These are phyloP conservation scores for Fonsecaea erecta DNA, from an alignment of 2,329 filamentous ascomycete species.

Conservation along the genomic window DNA sequence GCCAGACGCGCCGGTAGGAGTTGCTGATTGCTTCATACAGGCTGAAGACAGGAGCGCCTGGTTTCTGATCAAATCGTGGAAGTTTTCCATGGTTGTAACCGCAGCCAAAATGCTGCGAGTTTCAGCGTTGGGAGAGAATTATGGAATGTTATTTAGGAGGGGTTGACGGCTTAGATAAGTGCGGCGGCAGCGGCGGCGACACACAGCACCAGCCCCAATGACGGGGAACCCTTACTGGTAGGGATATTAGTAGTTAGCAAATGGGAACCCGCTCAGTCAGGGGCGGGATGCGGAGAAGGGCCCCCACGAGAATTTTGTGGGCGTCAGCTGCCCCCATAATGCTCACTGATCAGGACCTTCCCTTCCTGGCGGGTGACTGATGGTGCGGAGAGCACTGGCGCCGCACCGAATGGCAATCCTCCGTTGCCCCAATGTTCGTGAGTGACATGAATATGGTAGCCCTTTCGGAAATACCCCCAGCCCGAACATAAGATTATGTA, in stretches of 20 bases:
- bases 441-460: not conserved
- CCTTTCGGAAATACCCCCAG: not conserved
- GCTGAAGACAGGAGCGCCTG: constrained; percentile 32
- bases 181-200: not conserved
- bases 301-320: not conserved
- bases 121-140: not conserved
- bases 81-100: constrained; percentile 24
- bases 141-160: not conserved
- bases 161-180: constrained; percentile 10
- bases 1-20: constrained; percentile 20
- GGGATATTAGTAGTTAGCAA: too few relatives aligned
- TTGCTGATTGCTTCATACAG: constrained; percentile 14
- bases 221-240: not conserved
- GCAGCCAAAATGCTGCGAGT: not conserved
- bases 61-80: constrained; percentile 31
- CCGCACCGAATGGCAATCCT: not conserved
- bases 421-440: not conserved
- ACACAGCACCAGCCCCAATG: not conserved
- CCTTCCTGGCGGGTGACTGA: too few relatives aligned
- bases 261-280: not conserved
- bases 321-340: not conserved
- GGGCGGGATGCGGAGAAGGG: not conserved
- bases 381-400: not conserved
- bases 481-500: not conserved
- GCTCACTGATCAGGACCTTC: too few relatives aligned